Base-by-base conservation (phyloP, 1,284 basidiomycete genomes). In the Microbotryum violaceum region DNA sequence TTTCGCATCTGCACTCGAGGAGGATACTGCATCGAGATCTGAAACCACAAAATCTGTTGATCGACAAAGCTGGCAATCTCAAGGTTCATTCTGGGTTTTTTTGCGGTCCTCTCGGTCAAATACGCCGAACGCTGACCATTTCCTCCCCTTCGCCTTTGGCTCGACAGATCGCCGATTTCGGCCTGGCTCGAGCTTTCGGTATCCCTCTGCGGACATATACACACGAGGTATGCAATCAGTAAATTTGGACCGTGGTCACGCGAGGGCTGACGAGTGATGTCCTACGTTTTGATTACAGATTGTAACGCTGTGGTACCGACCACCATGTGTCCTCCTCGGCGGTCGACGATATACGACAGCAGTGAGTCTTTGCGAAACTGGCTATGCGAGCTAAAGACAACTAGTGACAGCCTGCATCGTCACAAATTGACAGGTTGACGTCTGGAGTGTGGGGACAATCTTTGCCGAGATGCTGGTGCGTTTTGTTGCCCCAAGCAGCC, bases 191-290 rank as follows among this genome's bases (percentile, higher is more conserved):
- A 60, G 94, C 94, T 9, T 98, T 98, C 74, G 96, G 94, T 68
- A 96, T 98, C 66, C 94, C 94, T 21, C 85, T 98, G 79, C 83
- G 94, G 72, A 97, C 94, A 21, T 98, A 97, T 76, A 97, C 92
- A 23, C 94, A 98, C 74, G 94, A 98, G 82, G 94, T 90, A 61
- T 59, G 82, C 70, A 10, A 49, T 27, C 52, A 49, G 20, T 33
- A 71, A 37, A 21, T 25, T 60, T 20, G 6, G 10, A 21, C 31
- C 25, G 33, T 50, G 31, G n/a, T 27, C 2, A 33, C n/a, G 5
- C 4, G 12, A 16, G 48, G 12, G 45, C 50, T 44, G n/a, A 21
- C 45, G 46, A 49, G 12, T 42, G 16, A 29, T 31, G 27, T 20
- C 33, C 20, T 31, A 14, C 47, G 67, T 37, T 14, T 31, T 56